Evolutionary conservation across 352 stramenopile genomes (phyloP).

Genomic region (Albugo candida): DNA sequence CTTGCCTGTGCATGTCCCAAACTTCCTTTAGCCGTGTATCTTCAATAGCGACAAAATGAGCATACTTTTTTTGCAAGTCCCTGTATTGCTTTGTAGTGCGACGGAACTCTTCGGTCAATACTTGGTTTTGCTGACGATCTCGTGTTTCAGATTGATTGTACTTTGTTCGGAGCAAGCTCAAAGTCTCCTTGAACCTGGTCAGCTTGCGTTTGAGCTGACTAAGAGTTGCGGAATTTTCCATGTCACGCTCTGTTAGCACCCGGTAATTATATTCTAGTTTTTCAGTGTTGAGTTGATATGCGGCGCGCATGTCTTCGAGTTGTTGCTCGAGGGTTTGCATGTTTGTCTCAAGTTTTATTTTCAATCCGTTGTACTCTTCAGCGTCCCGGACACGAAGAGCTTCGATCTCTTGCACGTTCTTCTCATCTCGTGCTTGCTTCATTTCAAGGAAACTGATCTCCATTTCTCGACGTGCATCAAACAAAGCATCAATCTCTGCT

Average conservation of each 20-base stretch:
- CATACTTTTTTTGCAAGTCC: conserved; percentile 88
- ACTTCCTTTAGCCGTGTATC: conserved; percentile 75
- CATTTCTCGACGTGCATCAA: conserved; percentile 83
- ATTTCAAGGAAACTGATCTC: conserved; percentile 87
- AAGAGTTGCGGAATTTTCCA: conserved; percentile 87
- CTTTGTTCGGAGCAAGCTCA: conserved; percentile 75
- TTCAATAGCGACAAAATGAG: conserved; percentile 85
- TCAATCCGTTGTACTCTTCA: conserved; percentile 91
- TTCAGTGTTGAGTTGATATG: conserved; percentile 91
- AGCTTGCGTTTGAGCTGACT: conserved; percentile 88
- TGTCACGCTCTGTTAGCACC: conserved; percentile 86
- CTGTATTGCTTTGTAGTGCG: conserved; percentile 91
- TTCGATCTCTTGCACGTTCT: conserved; percentile 84
- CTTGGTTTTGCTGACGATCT: conserved; percentile 78
- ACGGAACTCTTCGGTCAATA: conserved; percentile 87
- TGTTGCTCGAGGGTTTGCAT: conserved; percentile 93
- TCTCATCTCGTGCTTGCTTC: conserved; percentile 79
- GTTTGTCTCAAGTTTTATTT: conserved; percentile 93
- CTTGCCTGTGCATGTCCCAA: conserved; percentile 84
- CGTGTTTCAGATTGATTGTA: conserved; percentile 83
- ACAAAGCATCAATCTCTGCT: conserved; percentile 82
- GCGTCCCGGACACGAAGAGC: conserved; percentile 77
- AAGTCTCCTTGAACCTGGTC: conserved; percentile 80
- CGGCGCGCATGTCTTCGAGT: conserved; percentile 88
- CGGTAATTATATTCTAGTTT: conserved; percentile 95